phyloP scores from a whole-genome alignment of 2,329 filamentous ascomycete species.

The Cladosporium sp. region DNA sequence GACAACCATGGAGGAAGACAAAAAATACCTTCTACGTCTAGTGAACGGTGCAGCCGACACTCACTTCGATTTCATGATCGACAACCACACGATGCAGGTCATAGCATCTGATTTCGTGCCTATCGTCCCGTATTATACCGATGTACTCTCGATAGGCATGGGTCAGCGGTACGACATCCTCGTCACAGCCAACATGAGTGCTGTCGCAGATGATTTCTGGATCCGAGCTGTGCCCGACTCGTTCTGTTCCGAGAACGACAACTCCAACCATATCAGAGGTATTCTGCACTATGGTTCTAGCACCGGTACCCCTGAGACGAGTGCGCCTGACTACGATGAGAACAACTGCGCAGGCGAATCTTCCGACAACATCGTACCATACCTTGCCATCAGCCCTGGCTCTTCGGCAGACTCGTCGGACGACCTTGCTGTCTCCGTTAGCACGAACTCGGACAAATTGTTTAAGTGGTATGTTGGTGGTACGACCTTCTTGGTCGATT shows the following conservation, averaged over 20 bases:
- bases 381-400: constrained; percentile 24
- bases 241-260: constrained; percentile 35
- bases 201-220: constrained; percentile 31
- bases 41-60: constrained; percentile 39
- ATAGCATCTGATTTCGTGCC: constrained; percentile 43
- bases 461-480: constrained; percentile 40
- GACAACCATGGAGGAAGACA: constrained; percentile 33
- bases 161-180: constrained; percentile 34
- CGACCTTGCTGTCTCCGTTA: constrained; percentile 27
- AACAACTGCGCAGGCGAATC: constrained; percentile 37
- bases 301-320: constrained; percentile 29
- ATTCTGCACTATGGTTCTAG: constrained; percentile 37
- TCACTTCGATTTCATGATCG: constrained; percentile 35
- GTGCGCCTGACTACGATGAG: constrained; percentile 29
- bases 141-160: constrained; percentile 33
- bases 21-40: constrained; percentile 40
- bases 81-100: constrained; percentile 41
- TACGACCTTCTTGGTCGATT: constrained; percentile 36
- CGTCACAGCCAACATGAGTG: constrained; percentile 27
- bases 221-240: constrained; percentile 36
- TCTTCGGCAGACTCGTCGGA: constrained; percentile 23
- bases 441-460: constrained; percentile 27
- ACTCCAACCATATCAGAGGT: constrained; percentile 27
- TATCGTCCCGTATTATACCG: constrained; percentile 38
- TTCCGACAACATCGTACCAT: constrained; percentile 32